phyloP scores from a whole-genome alignment of 495 filamentous ascomycete genomes.

The Sphaerosporella brunnea region DNA sequence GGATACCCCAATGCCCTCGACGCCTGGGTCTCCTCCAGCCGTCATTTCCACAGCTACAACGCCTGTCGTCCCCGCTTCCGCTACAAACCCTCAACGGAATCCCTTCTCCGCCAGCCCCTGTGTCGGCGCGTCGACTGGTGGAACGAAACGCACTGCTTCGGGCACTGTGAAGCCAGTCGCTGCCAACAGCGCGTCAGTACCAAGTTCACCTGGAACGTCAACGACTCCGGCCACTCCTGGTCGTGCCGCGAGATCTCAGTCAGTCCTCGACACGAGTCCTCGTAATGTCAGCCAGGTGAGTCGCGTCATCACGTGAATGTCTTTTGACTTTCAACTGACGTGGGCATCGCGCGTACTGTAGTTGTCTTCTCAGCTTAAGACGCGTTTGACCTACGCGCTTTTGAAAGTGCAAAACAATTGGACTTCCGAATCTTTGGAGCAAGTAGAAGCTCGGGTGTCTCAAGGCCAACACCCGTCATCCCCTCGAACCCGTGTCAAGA shows the following conservation, averaged over 20 bases:
- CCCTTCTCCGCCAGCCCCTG: constrained; percentile 21
- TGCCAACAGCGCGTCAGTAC: no score
- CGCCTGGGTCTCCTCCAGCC: constrained; percentile 18
- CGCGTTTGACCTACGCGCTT: constrained; percentile 52
- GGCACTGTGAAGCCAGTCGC: constrained; percentile 23
- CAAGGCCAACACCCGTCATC: constrained; percentile 29
- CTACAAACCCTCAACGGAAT: constrained; percentile 20
- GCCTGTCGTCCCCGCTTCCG: constrained; percentile 19
- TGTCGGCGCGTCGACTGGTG: constrained; percentile 15
- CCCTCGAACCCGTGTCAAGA: constrained; percentile 21
- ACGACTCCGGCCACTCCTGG: constrained; percentile 13
- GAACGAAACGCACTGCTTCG: constrained; percentile 23
- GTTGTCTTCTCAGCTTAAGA: constrained; percentile 46
- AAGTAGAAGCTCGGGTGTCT: constrained; percentile 36
- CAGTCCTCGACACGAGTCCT: constrained; percentile 20
- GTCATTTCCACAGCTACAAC: constrained; percentile 19
- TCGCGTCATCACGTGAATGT: constrained; percentile 6
- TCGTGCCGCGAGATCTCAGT: constrained; percentile 18
- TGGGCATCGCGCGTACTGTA: constrained; percentile 27
- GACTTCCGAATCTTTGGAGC: constrained; percentile 36
- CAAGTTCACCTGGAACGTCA: constrained; percentile 19
- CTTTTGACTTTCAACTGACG: constrained; percentile 18
- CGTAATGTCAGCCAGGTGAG: constrained; percentile 25
- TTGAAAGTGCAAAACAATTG: constrained; percentile 55
- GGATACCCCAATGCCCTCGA: neutral